Percentiles rank a stretch among this genome's conserved stretches.
Evolutionary conservation across 768 basidiomycete species (phyloP).

Genomic region (Mycena pura): DNA sequence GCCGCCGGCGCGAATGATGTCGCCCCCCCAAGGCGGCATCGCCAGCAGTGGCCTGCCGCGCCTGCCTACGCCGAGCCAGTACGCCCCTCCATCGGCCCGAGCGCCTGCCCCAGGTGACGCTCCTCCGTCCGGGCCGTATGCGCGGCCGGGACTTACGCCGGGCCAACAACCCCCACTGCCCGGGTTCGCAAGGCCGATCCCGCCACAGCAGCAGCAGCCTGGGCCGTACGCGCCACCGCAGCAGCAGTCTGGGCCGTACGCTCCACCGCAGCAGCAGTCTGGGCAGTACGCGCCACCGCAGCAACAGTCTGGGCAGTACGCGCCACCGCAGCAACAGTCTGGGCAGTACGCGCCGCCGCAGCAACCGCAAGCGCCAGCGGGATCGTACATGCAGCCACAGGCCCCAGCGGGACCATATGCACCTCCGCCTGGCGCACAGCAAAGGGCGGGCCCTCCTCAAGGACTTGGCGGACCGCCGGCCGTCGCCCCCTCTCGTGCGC

Average conservation of each 20-base stretch:
- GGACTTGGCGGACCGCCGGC: constrained; percentile 31
- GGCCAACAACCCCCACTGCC: constrained; percentile 36
- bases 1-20: constrained; percentile 54
- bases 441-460: constrained; percentile 31
- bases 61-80: constrained; percentile 56
- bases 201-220: constrained; percentile 1
- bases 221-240: neutral
- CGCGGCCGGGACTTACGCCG: constrained; percentile 40
- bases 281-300: constrained; percentile 21
- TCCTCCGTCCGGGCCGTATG: constrained; percentile 49
- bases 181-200: constrained; percentile 19
- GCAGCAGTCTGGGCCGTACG: constrained; percentile 37
- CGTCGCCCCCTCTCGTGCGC: constrained; percentile 31
- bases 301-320: constrained; percentile 20
- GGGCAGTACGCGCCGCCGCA: constrained; percentile 48
- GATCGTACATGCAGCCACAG: constrained; percentile 29
- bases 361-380: neutral
- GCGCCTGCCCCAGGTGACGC: constrained; percentile 48
- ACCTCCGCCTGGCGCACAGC: constrained; percentile 44
- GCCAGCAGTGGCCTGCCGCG: constrained; percentile 27
- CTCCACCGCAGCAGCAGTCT: constrained; percentile 32
- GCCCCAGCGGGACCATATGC: constrained; percentile 42
- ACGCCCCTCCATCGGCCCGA: constrained; percentile 52
- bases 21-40: constrained; percentile 47
- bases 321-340: constrained; percentile 32